Conservation (phyloP, 352 stramenopile genomes). For the Phytopythium ostracodes region DNA sequence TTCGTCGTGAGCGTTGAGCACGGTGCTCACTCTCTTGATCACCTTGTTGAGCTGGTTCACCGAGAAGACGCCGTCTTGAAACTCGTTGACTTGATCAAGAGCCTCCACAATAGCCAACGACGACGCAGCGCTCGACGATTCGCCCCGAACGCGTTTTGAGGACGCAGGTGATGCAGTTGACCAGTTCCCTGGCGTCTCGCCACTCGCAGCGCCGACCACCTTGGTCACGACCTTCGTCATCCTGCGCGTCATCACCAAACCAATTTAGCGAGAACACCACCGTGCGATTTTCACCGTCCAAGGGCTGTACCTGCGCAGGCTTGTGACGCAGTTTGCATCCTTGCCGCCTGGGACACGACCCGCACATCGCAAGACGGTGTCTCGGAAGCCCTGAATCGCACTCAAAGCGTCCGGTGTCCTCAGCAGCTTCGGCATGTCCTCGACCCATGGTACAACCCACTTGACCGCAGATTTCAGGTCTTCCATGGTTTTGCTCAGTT, state of each 20-base stretch:
- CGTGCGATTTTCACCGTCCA: too few species aligned
- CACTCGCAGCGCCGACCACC: not conserved
- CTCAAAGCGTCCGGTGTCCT: not conserved
- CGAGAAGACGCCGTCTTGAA: conserved; percentile 25
- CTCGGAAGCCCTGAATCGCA: not conserved
- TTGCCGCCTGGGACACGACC: not conserved
- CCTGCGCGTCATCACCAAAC: not conserved
- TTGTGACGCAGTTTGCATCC: not conserved
- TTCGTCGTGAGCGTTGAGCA: too few species aligned
- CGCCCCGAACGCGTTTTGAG: not conserved
- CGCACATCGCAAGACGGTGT: not conserved
- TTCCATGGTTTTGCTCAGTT: not conserved
- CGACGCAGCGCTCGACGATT: not conserved
- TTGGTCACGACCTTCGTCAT: not conserved
- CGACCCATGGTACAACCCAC: not conserved
- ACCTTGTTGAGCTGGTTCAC: conserved; percentile 23
- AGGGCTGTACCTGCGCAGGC: not conserved
- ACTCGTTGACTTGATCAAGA: conserved; percentile 14
- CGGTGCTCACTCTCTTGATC: conserved; percentile 8
- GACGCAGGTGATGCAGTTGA: too few species aligned
- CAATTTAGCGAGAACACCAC: too few species aligned
- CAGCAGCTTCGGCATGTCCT: not conserved
- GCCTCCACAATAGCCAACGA: not conserved
- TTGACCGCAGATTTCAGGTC: not conserved
- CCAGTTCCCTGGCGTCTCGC: not conserved